Base-by-base conservation (phyloP, 208 protist genomes). In the Leptomonas pyrrhocoris region DNA sequence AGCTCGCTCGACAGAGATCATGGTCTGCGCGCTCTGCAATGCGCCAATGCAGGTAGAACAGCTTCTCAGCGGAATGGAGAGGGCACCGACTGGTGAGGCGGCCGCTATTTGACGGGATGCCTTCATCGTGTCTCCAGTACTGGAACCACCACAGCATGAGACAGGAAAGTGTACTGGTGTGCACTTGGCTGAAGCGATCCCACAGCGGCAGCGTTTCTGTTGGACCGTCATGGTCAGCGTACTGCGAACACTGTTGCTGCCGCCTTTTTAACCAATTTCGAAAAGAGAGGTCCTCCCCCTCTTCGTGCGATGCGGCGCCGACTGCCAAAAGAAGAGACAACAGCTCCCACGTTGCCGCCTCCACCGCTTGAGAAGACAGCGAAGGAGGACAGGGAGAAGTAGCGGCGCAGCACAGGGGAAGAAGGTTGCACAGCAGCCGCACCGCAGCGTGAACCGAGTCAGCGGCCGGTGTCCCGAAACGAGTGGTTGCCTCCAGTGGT, bases 301-400 rank as follows among this genome's bases (percentile, higher is more conserved):
- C 43, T 2, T 48, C 43, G 18, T n/a, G 16, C 18, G 43, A 3
- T 48, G 43, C 43, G 43, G 3, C 16, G 16, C 11, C 18, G 7
- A n/a, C 3, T 27, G 56, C 18, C 12, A 73, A 48, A 7, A 73
- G 57, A 7, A 73, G 57, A 8, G 49, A 25, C 12, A 73, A 56
- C 13, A 73, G 68, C 57, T 61, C 55, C 68, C 68, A 73, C n/a
- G 19, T 36, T 43, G 54, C 54, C 0, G 18, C 1, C 7, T 23
- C 28, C 15, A n/a, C 25, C 16, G 13, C 11, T 19, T 7, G 15
- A 2, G 40, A 19, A 13, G 0, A 27, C 23, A 23, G 11, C 2
- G 49, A 11, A 31, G 34, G 8, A n/a, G 43, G 25, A 21, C 0
- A 19, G 9, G 57, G 8, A 13, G 25, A n/a, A 3, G 16, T n/a